Evolutionary conservation across 2,329 filamentous ascomycete species (phyloP).

Genomic region (Escovopsis sp.): DNA sequence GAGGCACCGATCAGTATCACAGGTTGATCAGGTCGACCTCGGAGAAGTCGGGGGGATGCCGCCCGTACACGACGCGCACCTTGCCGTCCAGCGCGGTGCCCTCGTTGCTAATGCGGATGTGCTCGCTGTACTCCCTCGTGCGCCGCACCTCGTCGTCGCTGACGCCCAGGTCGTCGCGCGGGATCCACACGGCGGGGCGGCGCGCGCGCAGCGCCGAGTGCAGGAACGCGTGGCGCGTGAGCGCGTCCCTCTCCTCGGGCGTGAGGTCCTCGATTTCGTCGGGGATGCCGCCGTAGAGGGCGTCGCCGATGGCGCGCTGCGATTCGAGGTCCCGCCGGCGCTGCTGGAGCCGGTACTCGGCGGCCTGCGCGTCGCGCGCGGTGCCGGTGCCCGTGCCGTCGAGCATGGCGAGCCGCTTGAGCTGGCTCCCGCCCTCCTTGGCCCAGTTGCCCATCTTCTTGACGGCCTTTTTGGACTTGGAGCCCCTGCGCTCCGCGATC

Average conservation of each 20-base stretch:
- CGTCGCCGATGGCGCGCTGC: conserved; percentile 59
- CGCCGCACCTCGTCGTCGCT: conserved; percentile 80
- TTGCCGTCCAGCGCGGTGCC: conserved; percentile 78
- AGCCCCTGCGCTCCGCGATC: no score
- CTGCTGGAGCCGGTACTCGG: conserved; percentile 33
- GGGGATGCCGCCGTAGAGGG: conserved; percentile 73
- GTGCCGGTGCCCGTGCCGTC: no score
- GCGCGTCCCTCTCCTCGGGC: conserved; percentile 71
- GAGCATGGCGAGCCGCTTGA: conserved; percentile 27
- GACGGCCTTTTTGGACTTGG: conserved; percentile 22
- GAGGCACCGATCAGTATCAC: conserved; percentile 21
- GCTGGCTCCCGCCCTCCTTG: conserved; percentile 26
- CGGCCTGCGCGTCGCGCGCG: conserved; percentile 22
- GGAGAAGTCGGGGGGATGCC: conserved; percentile 78
- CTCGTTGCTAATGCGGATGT: conserved; percentile 89
- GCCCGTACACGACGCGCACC: conserved; percentile 67
- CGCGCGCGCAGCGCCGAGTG: conserved; percentile 76
- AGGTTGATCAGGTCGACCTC: conserved; percentile 76
- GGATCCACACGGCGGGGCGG: conserved; percentile 86
- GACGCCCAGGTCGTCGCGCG: conserved; percentile 76
- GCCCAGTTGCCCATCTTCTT: conserved; percentile 34
- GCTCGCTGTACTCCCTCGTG: conserved; percentile 60
- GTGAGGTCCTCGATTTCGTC: conserved; percentile 93
- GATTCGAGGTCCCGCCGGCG: conserved; percentile 52
- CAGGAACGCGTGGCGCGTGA: conserved; percentile 80